A percentile compares a stretch with the other conserved stretches of the same genome.
Conservation (phyloP, 768 basidiomycete species). For the Suillus bovinus region DNA sequence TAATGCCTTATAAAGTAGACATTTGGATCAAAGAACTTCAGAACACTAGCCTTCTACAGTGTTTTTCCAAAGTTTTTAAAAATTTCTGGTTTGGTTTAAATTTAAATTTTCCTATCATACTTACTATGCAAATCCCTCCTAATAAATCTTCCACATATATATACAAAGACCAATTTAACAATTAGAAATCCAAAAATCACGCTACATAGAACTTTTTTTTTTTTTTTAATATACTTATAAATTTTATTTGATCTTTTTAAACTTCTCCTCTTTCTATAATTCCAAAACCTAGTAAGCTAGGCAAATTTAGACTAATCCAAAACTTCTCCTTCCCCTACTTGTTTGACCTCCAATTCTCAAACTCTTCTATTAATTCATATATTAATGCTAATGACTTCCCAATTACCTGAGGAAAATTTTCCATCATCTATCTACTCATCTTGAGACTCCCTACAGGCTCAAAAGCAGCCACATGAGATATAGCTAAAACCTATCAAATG, state of each 20-base stretch:
- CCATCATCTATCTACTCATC: too few relatives aligned
- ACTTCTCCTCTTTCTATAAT: conserved; percentile 27
- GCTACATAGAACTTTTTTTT: conserved; percentile 23
- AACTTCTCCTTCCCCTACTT: too few relatives aligned
- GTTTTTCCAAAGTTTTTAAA: not conserved
- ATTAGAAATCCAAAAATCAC: not conserved
- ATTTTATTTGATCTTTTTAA: conserved; percentile 18
- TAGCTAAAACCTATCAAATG: conserved; percentile 26
- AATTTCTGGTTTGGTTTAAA: conserved; percentile 6
- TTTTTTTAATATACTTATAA: not conserved
- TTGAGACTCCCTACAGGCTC: too few relatives aligned
- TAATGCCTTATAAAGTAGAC: conserved; percentile 9
- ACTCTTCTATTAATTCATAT: too few relatives aligned
- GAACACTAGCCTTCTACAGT: not conserved
- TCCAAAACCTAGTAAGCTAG: conserved; percentile 35
- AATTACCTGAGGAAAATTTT: too few relatives aligned
- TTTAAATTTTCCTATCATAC: conserved; percentile 12
- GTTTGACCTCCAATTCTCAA: too few relatives aligned
- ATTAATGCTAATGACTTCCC: too few relatives aligned
- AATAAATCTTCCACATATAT: conserved; percentile 13
- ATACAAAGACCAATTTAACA: not conserved
- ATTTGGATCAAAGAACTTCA: conserved; percentile 11
- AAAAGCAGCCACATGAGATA: too few relatives aligned
- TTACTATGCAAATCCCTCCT: conserved; percentile 11
- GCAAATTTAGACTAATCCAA: too few relatives aligned